Evolutionary conservation across 441 rosid genomes (phyloP).

Genomic region (Hura crepitans): DNA sequence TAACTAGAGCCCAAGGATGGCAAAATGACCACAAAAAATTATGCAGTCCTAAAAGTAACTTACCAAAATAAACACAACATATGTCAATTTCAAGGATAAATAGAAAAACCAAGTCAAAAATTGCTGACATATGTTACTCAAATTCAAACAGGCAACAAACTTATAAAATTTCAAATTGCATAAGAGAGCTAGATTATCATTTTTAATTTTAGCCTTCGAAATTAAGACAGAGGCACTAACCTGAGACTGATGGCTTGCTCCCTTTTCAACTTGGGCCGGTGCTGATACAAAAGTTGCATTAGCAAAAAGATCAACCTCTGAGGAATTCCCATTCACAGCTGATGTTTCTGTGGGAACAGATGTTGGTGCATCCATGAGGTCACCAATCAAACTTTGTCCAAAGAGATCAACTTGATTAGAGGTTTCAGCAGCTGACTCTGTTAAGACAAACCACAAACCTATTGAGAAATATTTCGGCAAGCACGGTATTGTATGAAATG

Average conservation of each 20-base stretch:
- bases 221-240: constrained; percentile 32
- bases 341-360: constrained; percentile 51
- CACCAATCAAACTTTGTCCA: constrained; percentile 70
- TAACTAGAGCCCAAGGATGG: no score
- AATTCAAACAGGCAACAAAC: not conserved
- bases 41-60: not conserved
- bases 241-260: constrained; percentile 46
- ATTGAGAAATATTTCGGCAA: constrained; percentile 1
- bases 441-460: constrained; percentile 21
- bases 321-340: constrained; percentile 40
- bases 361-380: constrained; percentile 65
- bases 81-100: not conserved
- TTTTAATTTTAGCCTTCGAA: constrained; percentile 1
- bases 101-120: not conserved
- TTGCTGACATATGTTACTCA: not conserved
- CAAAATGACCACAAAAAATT: not conserved
- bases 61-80: not conserved
- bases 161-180: constrained; percentile 6
- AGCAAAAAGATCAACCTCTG: constrained; percentile 83
- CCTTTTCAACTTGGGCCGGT: constrained; percentile 44
- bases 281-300: constrained; percentile 94
- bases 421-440: constrained; percentile 63
- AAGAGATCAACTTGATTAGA: constrained; percentile 74
- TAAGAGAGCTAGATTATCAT: constrained; percentile 4
- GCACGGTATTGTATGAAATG: constrained; percentile 1